Evolutionary conservation across 139 green algal genomes (phyloP), one percentile per base, ranked within the genome.

Genomic region (Picochlorum sp.): DNA sequence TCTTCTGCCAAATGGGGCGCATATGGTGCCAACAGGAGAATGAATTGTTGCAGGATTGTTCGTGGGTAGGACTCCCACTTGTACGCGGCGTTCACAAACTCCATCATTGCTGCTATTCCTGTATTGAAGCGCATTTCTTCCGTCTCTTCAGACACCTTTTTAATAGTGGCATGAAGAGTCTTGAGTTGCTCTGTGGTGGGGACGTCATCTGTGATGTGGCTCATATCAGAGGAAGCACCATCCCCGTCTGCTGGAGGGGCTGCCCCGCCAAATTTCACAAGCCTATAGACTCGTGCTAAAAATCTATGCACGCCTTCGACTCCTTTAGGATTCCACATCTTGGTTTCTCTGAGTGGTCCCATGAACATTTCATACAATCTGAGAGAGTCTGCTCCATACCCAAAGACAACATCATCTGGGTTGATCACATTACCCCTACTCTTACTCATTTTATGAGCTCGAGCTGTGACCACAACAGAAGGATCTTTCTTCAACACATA

Each of bases 351-450:
- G 58, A 98, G 82, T 13, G 94, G 94, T 5, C 94, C 94, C 90
- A 99, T 97, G 76, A 99, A 99, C 94, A 99, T 99, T 74, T 99
- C 94, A 66, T 99, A 99, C 51, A 99, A 85, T 11, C 94, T 80
- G 73, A 99, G 76, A 34, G 76, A 90, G 84, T 99, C 94, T 1
- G 89, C 94, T n/a, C 94, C 94, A 79, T 91, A 97, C 58, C 75
- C 28, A 2, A 18, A 38, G 24, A 98, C 90, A 14, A 99, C 79
- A 52, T 97, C 92, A 64, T 98, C 94, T 4, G 94, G 94, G 71
- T 98, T 99, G 71, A 99, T 81, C 23, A 99, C 94, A 75, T 99
- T 99, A 56, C 94, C 94, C 3, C 94, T 80, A 46, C 58, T 84
- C 78, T 98, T 99, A 79, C 65, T 85, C 94, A 98, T 99, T 80